A percentile compares a stretch with the other conserved stretches of the same genome.
These are phyloP conservation scores for Asterella californica DNA, from an alignment of 225 moss, liverwort and hornwort genomes.

Conservation along the genomic window DNA sequence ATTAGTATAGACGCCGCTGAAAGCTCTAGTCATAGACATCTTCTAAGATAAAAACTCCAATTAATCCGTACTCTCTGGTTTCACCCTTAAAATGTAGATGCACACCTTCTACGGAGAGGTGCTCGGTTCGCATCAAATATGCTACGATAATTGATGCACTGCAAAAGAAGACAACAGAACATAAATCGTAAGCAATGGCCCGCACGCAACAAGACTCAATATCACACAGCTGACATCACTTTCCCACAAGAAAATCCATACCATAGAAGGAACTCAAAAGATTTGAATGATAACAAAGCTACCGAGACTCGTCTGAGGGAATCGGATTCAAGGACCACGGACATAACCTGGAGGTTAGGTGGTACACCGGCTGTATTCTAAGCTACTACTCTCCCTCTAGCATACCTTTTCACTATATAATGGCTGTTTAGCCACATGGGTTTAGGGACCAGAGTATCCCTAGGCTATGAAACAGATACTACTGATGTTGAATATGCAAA, in stretches of 20 bases:
- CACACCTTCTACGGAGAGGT: constrained; percentile 77
- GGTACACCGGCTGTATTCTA: too few species aligned
- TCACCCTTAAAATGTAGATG: constrained; percentile 29
- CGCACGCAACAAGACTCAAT: too few species aligned
- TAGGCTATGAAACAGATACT: too few species aligned
- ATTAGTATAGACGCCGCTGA: too few species aligned
- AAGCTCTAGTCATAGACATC: neutral
- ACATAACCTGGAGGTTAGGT: too few species aligned
- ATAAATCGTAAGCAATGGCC: neutral
- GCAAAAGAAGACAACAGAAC: constrained; percentile 26
- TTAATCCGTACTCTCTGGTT: neutral
- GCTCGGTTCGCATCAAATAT: constrained; percentile 81
- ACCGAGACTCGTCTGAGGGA: too few species aligned
- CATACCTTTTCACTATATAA: neutral
- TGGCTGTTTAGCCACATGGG: neutral
- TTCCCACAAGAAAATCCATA: neutral
- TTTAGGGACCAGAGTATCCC: too few species aligned
- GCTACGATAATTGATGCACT: constrained; percentile 92
- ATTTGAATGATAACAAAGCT: too few species aligned
- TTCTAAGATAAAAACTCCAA: neutral
- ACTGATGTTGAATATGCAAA: too few species aligned
- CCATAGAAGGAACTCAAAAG: neutral
- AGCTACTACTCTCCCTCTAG: too few species aligned
- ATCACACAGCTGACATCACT: neutral
- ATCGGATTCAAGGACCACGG: too few species aligned